Base-by-base conservation (phyloP, 371 early-diverging fungal species). In the Apophysomyces trapeziformis region DNA sequence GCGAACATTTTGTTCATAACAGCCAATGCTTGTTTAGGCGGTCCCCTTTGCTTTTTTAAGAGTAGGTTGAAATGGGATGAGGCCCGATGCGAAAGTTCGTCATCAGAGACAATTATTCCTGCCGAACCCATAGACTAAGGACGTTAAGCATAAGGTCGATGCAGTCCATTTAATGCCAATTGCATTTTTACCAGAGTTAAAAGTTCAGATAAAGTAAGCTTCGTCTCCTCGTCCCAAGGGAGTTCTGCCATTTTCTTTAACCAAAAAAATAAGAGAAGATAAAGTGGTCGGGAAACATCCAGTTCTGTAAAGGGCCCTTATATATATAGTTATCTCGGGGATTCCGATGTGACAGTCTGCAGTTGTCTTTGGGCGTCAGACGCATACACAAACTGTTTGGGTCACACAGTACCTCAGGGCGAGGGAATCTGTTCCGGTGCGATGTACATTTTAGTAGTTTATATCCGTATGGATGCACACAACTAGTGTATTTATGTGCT, bases 1-100 rank as follows among this genome's bases (percentile, higher is more conserved):
- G 69, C 66, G 63, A 81, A 81, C 13, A 81, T 67, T 21, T 74
- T 76, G 44, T 76, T 65, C 62, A 71, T 56, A 8, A 63, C 36
- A 39, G 38, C 18, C 54, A 50, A 21, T 18, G 54, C 54, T 21
- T 50, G 54, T 38, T 65, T 58, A 18, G 54, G 18, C 5, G 54
- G 21, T 8, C 64, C 43, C 35, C 50, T 60, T 2, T 59, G 54
- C 9, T 65, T 65, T 36, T 71, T 61, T 13, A 71, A 61, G n/a
- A 71, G 47, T 9, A 59, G 45, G 35, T 63, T 65, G 38, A 71
- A 60, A 58, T 71, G 72, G 12, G 61, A 38, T 1, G 65, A 57
- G 0, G 65, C 61, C 41, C 60, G 44, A 32, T 65, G 58, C 8
- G 38, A 61, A 46, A 65, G 38, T 46, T 64, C 65, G 5, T 57